These are phyloP conservation scores for Chloranthus sessilifolius DNA, from an alignment of 164 flowering plant genomes.

Conservation along the genomic window DNA sequence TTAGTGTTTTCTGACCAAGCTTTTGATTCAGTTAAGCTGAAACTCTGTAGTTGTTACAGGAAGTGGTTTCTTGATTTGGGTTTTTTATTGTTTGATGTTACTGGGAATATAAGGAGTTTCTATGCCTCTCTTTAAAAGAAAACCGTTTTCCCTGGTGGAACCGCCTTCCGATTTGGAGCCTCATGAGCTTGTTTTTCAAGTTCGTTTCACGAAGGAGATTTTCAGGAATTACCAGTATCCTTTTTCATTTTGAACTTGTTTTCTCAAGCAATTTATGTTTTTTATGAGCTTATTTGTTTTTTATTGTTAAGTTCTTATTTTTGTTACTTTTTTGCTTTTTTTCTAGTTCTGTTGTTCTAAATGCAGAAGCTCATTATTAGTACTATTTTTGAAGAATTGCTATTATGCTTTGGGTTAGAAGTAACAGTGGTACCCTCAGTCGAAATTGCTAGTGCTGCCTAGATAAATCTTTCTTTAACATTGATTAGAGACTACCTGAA, in stretches of 20 bases:
- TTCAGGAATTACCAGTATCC: conserved; percentile 84
- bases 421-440: no score
- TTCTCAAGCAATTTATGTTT: neutral
- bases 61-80: neutral
- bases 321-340: neutral
- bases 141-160: conserved; percentile 52
- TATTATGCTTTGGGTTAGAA: no score
- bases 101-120: conserved; percentile 12
- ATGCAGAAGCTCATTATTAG: no score
- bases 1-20: neutral
- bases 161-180: conserved; percentile 70
- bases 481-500: conserved; percentile 64
- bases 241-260: conserved; percentile 9
- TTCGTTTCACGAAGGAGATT: conserved; percentile 91
- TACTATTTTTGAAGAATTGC: no score
- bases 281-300: conserved; percentile 1
- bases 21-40: conserved; percentile 1
- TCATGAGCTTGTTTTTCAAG: conserved; percentile 71
- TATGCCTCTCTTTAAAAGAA: conserved; percentile 80
- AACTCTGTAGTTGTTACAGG: conserved; percentile 8
- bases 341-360: no score
- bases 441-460: no score
- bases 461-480: conserved; percentile 43
- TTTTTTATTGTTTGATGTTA: neutral
- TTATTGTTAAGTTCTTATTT: no score